These are phyloP conservation scores for Hygrophila difformis DNA, from an alignment of 257 asterid species.

Conservation along the genomic window DNA sequence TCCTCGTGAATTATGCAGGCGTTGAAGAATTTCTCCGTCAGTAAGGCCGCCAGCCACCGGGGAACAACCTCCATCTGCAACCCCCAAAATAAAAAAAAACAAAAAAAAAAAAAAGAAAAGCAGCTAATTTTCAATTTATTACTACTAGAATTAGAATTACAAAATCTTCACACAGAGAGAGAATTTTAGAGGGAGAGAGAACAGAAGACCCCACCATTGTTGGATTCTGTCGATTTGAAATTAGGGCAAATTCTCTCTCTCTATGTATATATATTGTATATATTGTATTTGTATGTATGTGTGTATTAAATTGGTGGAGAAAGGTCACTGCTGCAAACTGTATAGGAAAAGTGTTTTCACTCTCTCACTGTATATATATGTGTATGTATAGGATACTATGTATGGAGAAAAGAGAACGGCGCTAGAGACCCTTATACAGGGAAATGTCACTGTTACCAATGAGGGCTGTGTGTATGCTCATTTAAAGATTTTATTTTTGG, in stretches of 20 bases:
- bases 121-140: too few species aligned
- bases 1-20: conserved; percentile 63
- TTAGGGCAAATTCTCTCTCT: conserved; percentile 6
- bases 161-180: not conserved
- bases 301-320: too few species aligned
- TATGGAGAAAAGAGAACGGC: conserved; percentile 57
- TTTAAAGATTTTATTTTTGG: conserved; percentile 21
- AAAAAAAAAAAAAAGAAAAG: too few species aligned
- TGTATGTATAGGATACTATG: too few species aligned
- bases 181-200: not conserved
- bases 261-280: too few species aligned
- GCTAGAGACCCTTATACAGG: conserved; percentile 42
- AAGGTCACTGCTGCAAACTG: too few species aligned
- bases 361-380: too few species aligned
- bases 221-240: conserved; percentile 5
- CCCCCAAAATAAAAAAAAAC: too few species aligned
- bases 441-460: conserved; percentile 50
- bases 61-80: conserved; percentile 38
- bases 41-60: conserved; percentile 43
- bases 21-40: conserved; percentile 61
- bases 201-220: conserved; percentile 37
- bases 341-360: too few species aligned
- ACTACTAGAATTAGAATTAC: too few species aligned
- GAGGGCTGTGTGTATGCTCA: conserved; percentile 27
- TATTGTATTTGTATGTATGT: too few species aligned